Conservation (phyloP, 768 basidiomycete genomes). For the Mycena venus region DNA sequence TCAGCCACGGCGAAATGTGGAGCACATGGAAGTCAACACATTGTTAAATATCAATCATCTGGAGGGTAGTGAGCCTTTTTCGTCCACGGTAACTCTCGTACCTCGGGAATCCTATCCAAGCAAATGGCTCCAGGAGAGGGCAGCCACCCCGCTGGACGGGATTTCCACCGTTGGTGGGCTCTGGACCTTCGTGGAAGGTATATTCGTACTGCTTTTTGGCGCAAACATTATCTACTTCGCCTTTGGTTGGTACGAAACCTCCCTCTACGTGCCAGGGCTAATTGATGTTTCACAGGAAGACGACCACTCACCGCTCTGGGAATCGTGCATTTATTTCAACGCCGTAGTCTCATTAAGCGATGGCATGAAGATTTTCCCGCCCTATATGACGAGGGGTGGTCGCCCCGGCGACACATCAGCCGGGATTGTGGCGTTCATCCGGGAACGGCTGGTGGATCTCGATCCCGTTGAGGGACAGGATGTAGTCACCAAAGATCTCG, state of each 20-base stretch:
- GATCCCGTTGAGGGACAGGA: neutral
- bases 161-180: neutral
- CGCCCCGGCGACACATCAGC: neutral
- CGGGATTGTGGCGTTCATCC: neutral
- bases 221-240: neutral
- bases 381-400: neutral
- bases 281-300: neutral
- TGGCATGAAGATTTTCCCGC: neutral
- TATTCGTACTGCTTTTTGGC: neutral
- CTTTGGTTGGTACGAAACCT: neutral
- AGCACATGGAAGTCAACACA: neutral
- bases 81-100: neutral
- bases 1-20: too few species aligned
- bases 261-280: too few species aligned
- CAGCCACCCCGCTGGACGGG: neutral
- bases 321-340: neutral
- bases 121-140: neutral
- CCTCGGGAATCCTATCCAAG: neutral
- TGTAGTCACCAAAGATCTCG: neutral
- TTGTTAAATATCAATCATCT: neutral
- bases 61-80: neutral
- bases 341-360: neutral
- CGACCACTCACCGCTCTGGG: constrained; percentile 1
- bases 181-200: neutral
- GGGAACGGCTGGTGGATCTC: neutral